Evolutionary conservation across 495 filamentous ascomycete genomes (phyloP), one percentile per base, ranked within the genome.

Genomic region (Letharia columbiana): DNA sequence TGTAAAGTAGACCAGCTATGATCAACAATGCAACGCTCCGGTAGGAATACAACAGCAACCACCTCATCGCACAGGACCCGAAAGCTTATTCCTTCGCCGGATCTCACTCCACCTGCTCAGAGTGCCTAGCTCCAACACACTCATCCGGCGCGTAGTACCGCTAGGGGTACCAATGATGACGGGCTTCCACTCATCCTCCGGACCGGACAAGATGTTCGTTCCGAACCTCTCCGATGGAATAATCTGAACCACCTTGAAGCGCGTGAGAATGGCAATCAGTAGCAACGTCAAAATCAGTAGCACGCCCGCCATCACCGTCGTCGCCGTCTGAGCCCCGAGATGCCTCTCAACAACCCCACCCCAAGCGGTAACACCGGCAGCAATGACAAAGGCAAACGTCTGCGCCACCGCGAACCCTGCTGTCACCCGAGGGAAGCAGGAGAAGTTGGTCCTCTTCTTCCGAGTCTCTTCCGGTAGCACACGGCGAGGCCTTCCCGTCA

Each of bases 401-500:
- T 92, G 89, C n/a, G 80, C 79, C 35, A 86, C 81, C 58, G 87
- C 87, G 73, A 90, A 86, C 13, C 84, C 89, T n/a, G 87, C 84
- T 18, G 78, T 83, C 45, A 91, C 83, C 28, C 89, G 83, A 23
- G 89, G 89, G 66, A 86, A 87, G 47, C 81, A 81, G 28, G 86
- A 85, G 73, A 89, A 86, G 71, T 88, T 86, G 52, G 84, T 86
- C 62, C 86, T 77, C 68, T 85, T 86, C 52, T 76, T 74, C 65
- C 77, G 76, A 44, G 71, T 79, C 63, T 77, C 78, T 65, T 76
- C 78, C 18, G 79, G 77, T 61, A 79, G 73, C 50, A 76, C 74
- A 42, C 80, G 70, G 60, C 82, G 74, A 67, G 81, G 78, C 23
- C 80, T 77, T 60, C 83, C 81, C 61, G 86, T 85, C 79, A 86